Evolutionary conservation across 1,284 basidiomycete species (phyloP).

Genomic region (Boletellus deceptivus): DNA sequence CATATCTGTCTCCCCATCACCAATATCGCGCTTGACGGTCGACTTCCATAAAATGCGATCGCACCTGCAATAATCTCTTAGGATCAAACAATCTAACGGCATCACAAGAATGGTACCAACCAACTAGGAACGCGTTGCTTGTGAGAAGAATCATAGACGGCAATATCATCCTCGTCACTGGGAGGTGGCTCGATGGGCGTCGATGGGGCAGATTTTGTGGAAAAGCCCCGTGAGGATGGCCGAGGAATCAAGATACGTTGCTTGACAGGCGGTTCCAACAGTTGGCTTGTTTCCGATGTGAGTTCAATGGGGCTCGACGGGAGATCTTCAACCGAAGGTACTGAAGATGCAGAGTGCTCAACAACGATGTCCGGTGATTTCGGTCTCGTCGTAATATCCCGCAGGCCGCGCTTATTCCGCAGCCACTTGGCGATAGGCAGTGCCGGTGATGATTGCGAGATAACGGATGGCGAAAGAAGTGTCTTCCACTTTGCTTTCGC

Average conservation of each 20-base stretch:
- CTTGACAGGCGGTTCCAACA: conserved; percentile 26
- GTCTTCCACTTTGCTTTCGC: conserved; percentile 60
- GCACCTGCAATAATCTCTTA: conserved; percentile 48
- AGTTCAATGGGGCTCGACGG: conserved; percentile 25
- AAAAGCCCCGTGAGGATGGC: conserved; percentile 37
- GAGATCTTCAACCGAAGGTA: conserved; percentile 25
- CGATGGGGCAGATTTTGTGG: conserved; percentile 37
- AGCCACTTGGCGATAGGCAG: conserved; percentile 35
- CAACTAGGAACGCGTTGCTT: conserved; percentile 83
- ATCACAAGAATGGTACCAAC: conserved; percentile 35
- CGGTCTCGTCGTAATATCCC: conserved; percentile 9
- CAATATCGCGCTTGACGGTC: conserved; percentile 49
- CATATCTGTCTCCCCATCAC: conserved; percentile 40
- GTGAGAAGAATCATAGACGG: conserved; percentile 73
- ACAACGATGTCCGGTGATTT: conserved; percentile 28
- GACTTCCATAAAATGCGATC: conserved; percentile 79
- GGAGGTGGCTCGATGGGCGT: conserved; percentile 37
- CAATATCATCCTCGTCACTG: conserved; percentile 46
- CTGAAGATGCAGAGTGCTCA: conserved; percentile 25
- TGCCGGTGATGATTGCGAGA: conserved; percentile 35
- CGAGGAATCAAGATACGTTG: conserved; percentile 37
- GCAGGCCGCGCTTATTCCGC: conserved; percentile 21
- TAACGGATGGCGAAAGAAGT: conserved; percentile 36
- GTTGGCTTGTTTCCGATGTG: conserved; percentile 2
- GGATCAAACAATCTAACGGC: conserved; percentile 2